Evolutionary conservation across 257 asterid genomes (phyloP).

Genomic region (Gentiana macrophylla): DNA sequence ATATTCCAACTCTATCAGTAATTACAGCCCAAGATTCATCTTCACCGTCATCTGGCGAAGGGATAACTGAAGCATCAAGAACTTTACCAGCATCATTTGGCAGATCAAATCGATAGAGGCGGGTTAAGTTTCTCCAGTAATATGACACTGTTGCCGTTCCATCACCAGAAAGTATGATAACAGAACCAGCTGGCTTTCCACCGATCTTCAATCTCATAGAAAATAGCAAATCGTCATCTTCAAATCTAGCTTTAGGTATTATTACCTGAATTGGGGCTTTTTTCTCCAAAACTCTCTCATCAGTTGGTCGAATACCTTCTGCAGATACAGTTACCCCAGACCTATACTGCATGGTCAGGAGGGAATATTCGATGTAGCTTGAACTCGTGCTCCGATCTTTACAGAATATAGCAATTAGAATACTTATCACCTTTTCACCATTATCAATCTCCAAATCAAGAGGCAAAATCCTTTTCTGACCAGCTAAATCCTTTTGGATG

Average conservation of each 20-base stretch:
- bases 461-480: constrained; percentile 92
- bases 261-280: constrained; percentile 83
- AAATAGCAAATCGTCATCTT: constrained; percentile 77
- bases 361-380: constrained; percentile 94
- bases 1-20: constrained; percentile 93
- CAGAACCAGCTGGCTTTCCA: constrained; percentile 92
- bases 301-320: constrained; percentile 29
- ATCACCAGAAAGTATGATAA: constrained; percentile 76
- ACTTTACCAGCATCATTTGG: constrained; percentile 94
- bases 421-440: constrained; percentile 73
- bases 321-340: constrained; percentile 50
- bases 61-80: constrained; percentile 83
- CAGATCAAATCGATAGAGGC: constrained; percentile 84
- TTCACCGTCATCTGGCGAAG: constrained; percentile 57
- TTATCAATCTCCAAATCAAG: constrained; percentile 65
- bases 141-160: constrained; percentile 97
- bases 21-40: constrained; percentile 93
- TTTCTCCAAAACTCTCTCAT: constrained; percentile 64
- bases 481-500: constrained; percentile 83
- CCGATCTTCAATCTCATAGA: constrained; percentile 82
- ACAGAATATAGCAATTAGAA: constrained; percentile 84
- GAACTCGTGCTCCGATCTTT: constrained; percentile 80
- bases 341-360: constrained; percentile 84
- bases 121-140: constrained; percentile 76
- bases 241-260: constrained; percentile 91